Evolutionary conservation across 805 yeast species (phyloP).

Genomic region (Kluyveromyces starmeri): DNA sequence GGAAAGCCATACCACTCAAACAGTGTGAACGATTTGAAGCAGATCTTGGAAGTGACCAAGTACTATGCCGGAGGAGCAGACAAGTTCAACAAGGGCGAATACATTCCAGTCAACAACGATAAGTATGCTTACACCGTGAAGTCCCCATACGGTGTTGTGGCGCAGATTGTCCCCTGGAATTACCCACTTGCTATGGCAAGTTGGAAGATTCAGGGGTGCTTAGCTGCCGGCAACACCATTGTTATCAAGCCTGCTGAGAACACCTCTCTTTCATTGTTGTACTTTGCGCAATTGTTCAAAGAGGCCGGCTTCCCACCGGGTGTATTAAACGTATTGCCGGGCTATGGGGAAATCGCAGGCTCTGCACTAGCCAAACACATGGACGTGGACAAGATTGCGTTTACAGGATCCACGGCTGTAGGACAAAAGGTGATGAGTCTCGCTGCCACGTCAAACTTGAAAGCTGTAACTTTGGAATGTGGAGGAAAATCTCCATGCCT

Average conservation of each 20-base stretch:
- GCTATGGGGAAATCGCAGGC: conserved; percentile 34
- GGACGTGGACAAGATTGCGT: conserved; percentile 38
- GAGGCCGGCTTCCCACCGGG: conserved; percentile 40
- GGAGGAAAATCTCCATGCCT: conserved; percentile 42
- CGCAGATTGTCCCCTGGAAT: conserved; percentile 41
- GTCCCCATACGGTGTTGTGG: conserved; percentile 42
- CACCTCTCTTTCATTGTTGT: conserved; percentile 36
- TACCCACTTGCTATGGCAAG: conserved; percentile 39
- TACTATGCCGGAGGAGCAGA: conserved; percentile 67
- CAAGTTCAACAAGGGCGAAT: conserved; percentile 45
- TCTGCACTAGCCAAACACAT: conserved; percentile 34
- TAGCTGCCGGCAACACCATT: conserved; percentile 37
- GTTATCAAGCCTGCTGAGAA: conserved; percentile 38
- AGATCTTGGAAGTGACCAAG: conserved; percentile 44
- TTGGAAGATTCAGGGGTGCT: conserved; percentile 45
- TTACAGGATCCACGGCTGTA: conserved; percentile 41
- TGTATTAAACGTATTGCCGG: conserved; percentile 36
- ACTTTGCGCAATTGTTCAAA: conserved; percentile 30
- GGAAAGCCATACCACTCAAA: conserved; percentile 45
- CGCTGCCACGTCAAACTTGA: conserved; percentile 32
- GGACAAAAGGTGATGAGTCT: conserved; percentile 33
- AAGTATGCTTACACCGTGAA: conserved; percentile 43
- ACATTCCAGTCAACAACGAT: conserved; percentile 48
- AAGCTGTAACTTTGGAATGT: conserved; percentile 37
- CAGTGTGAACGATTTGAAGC: conserved; percentile 48